Base-by-base conservation (phyloP, 257 asterid genomes). In the Nicotiana obtusifolia region DNA sequence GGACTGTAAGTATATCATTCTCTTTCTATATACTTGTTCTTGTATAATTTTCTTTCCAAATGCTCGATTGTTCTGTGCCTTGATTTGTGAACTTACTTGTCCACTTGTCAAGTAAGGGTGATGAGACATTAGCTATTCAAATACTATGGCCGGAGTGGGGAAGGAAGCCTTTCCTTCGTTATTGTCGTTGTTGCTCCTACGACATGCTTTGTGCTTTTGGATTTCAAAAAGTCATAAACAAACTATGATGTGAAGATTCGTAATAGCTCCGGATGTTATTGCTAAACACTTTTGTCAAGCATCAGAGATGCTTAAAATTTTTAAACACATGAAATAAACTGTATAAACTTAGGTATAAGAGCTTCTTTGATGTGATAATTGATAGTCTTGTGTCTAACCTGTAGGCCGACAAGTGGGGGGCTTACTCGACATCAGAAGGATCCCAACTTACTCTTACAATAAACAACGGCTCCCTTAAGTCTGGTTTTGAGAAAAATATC, bases 401-500 rank as follows among this genome's bases (percentile, higher is more conserved):
- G 85, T 65, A 91, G 96, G 89, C 97, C 97, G 59, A 88, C 94
- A 4, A 91, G 97, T 81, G 97, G 97, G 85, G 97, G 97, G 81
- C 90, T 88, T 87, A 86, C 86, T 89, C 83, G 82, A 87, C 90
- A 84, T 73, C 80, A 78, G 80, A 83, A 87, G 79, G 91, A 84
- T 57, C 59, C 82, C 10, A 84, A 85, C 67, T 67, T 84, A 10
- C 30, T 67, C 28, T 9, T 24, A 35, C 17, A 67, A 67, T 67
- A 67, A 49, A 19, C 47, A 67, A 35, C 16, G 0, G 76, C 76
- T 67, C 53, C 76, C 53, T 35, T 22, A 67, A 22, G 47, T 60
- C 65, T 60, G 10, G 31, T 20, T 60, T n/a, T 60, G 65, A 41
- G 49, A 60, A 60, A 22, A 8, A n/a, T 14, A 20, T 60, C 65